Base-by-base conservation (phyloP, 164 flowering plant species). In the Dillenia turbinata region DNA sequence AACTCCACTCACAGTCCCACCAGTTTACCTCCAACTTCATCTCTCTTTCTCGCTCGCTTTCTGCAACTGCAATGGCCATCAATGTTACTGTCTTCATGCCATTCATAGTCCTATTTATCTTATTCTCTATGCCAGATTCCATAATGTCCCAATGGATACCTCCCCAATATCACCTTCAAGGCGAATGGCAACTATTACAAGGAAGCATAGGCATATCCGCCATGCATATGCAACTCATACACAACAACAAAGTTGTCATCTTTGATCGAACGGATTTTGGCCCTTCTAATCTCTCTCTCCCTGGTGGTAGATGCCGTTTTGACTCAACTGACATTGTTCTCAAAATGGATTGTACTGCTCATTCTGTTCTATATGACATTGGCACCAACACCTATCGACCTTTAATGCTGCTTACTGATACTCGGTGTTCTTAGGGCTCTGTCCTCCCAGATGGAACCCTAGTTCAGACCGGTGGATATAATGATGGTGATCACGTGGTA, bases 181-280 rank as follows among this genome's bases (percentile, higher is more conserved):
- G 80, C 0, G 53, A 69, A 50, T 86, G 92, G 92, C 68, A 56
- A 0, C 66, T 78, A 3, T 54, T 84, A 17, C 84, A 75, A 0
- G 52, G 8, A 11, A 70, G 56, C 60, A 62, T 84, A 11, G 92
- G 92, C 52, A 73, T 86, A 12, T 82, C 89, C 1, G 85, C 87
- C 56, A 86, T 86, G 92, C 92, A 86, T 70, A 86, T 86, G 89
- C 92, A 86, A 22, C 80, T 84, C 45, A 53, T 86, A 0, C 65
- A 50, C 43, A 61, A 81, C 69, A 69, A 79, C 77, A 81, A 77
- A 19, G 86, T 86, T n/a, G 65, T 86, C 60, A 79, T 81, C 16
- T 84, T 75, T 22, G 92, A 86, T 22, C 70, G 92, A 3, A 86
- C 92, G 0, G 92, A 86, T 54, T 82, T 81, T 24, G 89, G 92